A percentile compares a stretch with the other conserved stretches of the same genome.
Evolutionary conservation across 148 eudicot genomes (phyloP).

Genomic region (Tetragonia tetragonoides): DNA sequence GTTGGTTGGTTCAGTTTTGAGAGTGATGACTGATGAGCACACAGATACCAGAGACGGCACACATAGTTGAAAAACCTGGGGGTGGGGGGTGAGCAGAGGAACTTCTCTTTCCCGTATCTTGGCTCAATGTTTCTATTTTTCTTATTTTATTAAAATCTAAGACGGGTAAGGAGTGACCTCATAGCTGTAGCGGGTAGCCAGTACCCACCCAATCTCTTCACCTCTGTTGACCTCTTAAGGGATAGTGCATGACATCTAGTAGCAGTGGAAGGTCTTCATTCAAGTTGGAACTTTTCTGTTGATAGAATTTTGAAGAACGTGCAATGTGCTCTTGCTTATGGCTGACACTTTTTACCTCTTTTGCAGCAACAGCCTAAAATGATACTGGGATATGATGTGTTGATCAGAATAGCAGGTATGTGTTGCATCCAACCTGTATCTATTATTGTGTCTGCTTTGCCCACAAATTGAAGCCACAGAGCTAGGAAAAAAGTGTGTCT

Average conservation of each 20-base stretch:
- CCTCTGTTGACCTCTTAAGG: too few relatives aligned
- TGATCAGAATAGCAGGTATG: conserved; percentile 25
- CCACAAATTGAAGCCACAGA: not conserved
- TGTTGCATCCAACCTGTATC: not conserved
- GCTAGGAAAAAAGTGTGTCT: not conserved
- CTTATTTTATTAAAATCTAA: too few relatives aligned
- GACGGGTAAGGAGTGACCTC: too few relatives aligned
- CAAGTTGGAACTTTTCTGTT: too few relatives aligned
- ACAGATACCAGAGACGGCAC: not conserved
- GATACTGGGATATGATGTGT: conserved; percentile 21
- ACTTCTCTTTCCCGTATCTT: too few relatives aligned
- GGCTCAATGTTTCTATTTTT: too few relatives aligned
- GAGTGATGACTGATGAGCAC: not conserved
- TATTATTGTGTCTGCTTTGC: not conserved
- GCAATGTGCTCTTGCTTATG: not conserved
- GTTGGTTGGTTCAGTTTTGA: not conserved
- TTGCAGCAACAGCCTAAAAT: conserved; percentile 36
- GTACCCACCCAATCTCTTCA: too few relatives aligned
- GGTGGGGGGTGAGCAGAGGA: too few relatives aligned
- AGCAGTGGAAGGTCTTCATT: too few relatives aligned
- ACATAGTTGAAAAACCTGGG: not conserved
- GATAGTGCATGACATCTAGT: too few relatives aligned
- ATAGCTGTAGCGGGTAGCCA: too few relatives aligned
- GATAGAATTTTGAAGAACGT: too few relatives aligned
- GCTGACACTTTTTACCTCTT: conserved; percentile 13